Percentiles rank a stretch among this genome's conserved stretches.
These are phyloP conservation scores for Paecilomyces niveus DNA, from an alignment of 2,329 filamentous ascomycete species.

Conservation along the genomic window DNA sequence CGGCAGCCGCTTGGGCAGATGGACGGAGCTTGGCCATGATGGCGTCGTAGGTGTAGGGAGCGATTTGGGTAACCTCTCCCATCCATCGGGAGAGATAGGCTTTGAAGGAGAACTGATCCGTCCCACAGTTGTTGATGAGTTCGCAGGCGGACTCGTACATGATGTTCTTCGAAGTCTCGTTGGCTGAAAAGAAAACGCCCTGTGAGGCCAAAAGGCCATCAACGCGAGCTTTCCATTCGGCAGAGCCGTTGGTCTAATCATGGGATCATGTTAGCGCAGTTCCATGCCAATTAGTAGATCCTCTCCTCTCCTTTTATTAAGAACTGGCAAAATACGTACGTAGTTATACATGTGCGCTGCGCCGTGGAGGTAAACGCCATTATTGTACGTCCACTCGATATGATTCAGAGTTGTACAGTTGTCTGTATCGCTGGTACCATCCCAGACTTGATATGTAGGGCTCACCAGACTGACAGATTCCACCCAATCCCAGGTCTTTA, in stretches of 20 bases:
- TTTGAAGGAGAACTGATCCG: constrained; percentile 69
- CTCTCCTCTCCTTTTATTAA: too few species aligned
- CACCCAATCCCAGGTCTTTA: constrained; percentile 27
- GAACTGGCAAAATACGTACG: constrained; percentile 13
- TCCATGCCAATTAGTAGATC: too few species aligned
- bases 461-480: constrained; percentile 39
- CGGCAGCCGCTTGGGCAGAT: constrained; percentile 48
- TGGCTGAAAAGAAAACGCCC: constrained; percentile 51
- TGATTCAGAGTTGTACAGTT: constrained; percentile 43
- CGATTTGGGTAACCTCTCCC: constrained; percentile 48
- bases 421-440: constrained; percentile 40
- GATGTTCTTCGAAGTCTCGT: constrained; percentile 51
- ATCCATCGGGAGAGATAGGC: constrained; percentile 66
- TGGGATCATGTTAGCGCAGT: not conserved
- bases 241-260: constrained; percentile 11
- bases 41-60: constrained; percentile 45
- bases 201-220: constrained; percentile 51
- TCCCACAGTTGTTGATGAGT: constrained; percentile 53
- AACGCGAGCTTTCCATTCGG: constrained; percentile 34
- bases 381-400: constrained; percentile 44
- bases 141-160: constrained; percentile 65
- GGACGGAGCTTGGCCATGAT: constrained; percentile 47
- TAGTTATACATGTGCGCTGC: constrained; percentile 45
- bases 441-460: constrained; percentile 40
- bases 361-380: constrained; percentile 43